Conservation (phyloP, 139 green algal species). For the Chlorella sp. region DNA sequence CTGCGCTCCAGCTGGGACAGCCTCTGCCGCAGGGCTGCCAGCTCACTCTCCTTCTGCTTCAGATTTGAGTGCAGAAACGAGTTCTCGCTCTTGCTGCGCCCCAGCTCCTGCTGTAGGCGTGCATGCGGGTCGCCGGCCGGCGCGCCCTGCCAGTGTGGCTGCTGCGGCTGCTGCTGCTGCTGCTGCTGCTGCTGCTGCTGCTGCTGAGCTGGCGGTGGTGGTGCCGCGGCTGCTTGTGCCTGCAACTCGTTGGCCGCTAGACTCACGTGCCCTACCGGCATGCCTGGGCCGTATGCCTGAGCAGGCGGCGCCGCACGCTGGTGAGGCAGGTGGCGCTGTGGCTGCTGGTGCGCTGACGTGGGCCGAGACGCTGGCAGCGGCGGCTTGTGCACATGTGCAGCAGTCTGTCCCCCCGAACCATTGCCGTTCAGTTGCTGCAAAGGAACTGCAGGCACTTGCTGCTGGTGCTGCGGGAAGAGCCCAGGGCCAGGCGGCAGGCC, state of each 20-base stretch:
- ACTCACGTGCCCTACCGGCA: not conserved
- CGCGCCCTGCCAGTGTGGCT: not conserved
- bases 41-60: slow-evolving; percentile 26
- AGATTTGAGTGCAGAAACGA: slow-evolving; percentile 32
- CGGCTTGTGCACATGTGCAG: not conserved
- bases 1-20: not conserved
- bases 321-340: not conserved
- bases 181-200: not conserved
- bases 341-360: not conserved
- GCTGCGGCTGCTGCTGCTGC: not conserved
- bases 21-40: not conserved
- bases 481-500: not conserved
- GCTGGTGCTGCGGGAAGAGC: not conserved
- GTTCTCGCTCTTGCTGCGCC: slow-evolving; percentile 11
- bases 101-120: not conserved
- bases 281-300: not conserved
- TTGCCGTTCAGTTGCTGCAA: slow-evolving; percentile 14
- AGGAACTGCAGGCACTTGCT: not conserved
- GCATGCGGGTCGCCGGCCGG: not conserved
- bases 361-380: not conserved
- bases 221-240: not conserved
- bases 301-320: not conserved
- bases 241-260: not conserved
- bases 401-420: not conserved
- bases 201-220: not conserved